Evolutionary conservation across 2,329 filamentous ascomycete genomes (phyloP), one percentile per base, ranked within the genome.

Genomic region (Bipolaris gigantea): DNA sequence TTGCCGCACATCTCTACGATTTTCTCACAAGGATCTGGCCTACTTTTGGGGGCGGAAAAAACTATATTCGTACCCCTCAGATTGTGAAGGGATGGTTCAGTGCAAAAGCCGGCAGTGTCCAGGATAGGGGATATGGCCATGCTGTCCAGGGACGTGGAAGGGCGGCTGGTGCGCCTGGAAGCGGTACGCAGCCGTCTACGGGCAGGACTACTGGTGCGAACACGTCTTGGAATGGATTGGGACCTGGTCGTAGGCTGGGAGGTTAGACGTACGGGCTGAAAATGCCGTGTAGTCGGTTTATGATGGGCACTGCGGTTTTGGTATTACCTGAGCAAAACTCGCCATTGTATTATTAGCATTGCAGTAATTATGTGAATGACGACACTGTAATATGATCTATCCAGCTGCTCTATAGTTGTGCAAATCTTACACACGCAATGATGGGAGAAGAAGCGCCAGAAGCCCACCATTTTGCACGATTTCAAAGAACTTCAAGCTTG

Each of bases 21-120:
- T 99, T 97, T 70, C 75, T 97, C 45, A 91, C 89, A 2, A 84
- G 90, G 44, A 82, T 97, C 38, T 97, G 92, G 81, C 94, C 94
- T 5, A 85, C 89, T 50, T 94, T 94, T 70, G 93, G 92, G 30
- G 89, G 90, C 51, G 94, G 94, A 0, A 81, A 79, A 47, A 96
- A 92, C 69, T 81, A 88, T 44, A 80, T 97, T 33, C 79, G 81
- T 13, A 94, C 92, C 0, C 94, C 94, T 2, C 72, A 74, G 5
- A 86, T 92, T 62, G 76, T 97, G 53, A 85, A 84, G 55, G 81
- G 82, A 50, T 82, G 89, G 62, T 88, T 93, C 54, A 77, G 80
- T 54, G 81, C 76, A 49, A 71, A 64, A 23, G 78, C 77, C 19
- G 77, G 77, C 47, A 72, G 76, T 18, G 70, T 44, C 42, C 68